Evolutionary conservation across 495 filamentous ascomycete genomes (phyloP).

Genomic region (Xylaria curta): DNA sequence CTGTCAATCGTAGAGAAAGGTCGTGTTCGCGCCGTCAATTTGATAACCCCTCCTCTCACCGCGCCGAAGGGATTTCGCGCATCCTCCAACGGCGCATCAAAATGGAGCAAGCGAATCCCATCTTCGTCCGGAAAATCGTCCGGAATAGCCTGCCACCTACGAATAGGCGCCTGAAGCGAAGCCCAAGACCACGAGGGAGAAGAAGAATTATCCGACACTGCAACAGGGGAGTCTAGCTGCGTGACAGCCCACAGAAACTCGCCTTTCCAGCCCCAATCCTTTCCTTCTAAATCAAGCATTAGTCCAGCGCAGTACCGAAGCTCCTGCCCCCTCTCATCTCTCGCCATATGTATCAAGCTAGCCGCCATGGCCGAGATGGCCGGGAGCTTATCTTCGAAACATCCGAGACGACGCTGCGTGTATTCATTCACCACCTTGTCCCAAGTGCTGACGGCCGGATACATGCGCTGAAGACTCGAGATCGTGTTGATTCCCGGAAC

Average conservation of each 20-base stretch:
- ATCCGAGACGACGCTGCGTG: constrained; percentile 24
- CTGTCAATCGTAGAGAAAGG: constrained; percentile 3
- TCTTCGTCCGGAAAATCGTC: constrained; percentile 1
- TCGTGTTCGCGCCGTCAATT: constrained; percentile 9
- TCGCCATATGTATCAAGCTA: constrained; percentile 23
- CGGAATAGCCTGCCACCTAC: not conserved
- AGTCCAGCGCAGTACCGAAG: constrained; percentile 32
- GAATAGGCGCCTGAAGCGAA: constrained; percentile 6
- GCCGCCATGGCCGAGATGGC: constrained; percentile 33
- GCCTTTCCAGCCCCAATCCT: constrained; percentile 23
- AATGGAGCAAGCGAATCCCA: not conserved
- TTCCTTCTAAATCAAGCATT: constrained; percentile 23
- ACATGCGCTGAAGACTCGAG: constrained; percentile 25
- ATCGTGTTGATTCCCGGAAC: constrained; percentile 25
- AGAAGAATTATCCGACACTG: not conserved
- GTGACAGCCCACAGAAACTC: constrained; percentile 29
- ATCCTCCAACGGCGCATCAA: constrained; percentile 18
- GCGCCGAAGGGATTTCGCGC: constrained; percentile 26
- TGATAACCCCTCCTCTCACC: constrained; percentile 26
- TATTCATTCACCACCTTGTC: constrained; percentile 24
- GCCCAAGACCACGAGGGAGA: constrained; percentile 22
- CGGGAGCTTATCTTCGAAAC: constrained; percentile 30
- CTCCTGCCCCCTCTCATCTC: constrained; percentile 25
- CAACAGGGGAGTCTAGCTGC: not conserved
- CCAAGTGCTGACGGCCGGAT: constrained; percentile 23